Base-by-base conservation (phyloP, 257 asterid genomes). In the Nicotiana attenuata region DNA sequence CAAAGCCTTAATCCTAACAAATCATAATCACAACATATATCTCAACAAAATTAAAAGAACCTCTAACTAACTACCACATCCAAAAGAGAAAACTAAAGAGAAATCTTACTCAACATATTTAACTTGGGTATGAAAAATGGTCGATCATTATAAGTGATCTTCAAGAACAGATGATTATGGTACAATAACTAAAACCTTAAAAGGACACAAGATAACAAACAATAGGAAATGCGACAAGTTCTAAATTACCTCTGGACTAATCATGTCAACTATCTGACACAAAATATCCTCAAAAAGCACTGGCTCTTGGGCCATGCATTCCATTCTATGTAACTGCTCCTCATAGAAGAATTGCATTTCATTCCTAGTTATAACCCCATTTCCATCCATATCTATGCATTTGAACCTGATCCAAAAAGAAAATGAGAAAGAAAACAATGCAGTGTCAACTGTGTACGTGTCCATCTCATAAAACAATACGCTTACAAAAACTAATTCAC, bases 271-370 rank as follows among this genome's bases (percentile, higher is more conserved):
- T 82, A 96, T 93, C 89, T 96, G 99, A 87, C 99, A 96, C 85
- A 96, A 88, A 82, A 96, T 94, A 92, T 94, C 98, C 91, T 96
- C 99, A 90, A 94, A 96, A 85, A 96, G 98, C 59, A 96, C 98
- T 87, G 98, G 99, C 91, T 96, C 99, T 86, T 96, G 99, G 85
- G 98, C 98, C 98, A 96, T 96, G 93, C 99, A 96, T 88, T 96
- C 99, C 99, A 96, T 96, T 88, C 99, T 91, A 88, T 96, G 99
- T 89, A 96, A 82, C 88, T 96, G 99, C 89, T 96, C 99, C 90
- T 96, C 99, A 59, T 96, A 96, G 88, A 93, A 96, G 89, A 96
- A 96, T 84, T 96, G 99, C 91, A 96, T 90, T 88, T 96, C 99
- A 33, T 94, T 96, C 88, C 97, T 92, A 1, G 99, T 94, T 76